Base-by-base conservation (phyloP, 2,329 filamentous ascomycete genomes). In the Balansia obtecta region DNA sequence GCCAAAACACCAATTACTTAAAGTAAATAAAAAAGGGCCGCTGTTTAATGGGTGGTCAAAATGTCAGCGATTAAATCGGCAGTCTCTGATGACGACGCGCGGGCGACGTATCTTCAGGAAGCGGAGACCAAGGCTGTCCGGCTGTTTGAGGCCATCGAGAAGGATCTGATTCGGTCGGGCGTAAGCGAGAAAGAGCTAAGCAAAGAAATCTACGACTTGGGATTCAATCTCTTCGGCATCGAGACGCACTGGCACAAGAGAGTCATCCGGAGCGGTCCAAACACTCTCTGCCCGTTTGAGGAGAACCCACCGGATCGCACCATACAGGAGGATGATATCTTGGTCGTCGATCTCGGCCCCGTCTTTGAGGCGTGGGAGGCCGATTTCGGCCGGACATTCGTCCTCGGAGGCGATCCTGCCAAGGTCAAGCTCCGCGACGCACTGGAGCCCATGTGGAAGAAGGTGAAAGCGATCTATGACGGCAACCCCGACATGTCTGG, bases 281-380 rank as follows among this genome's bases (percentile, higher is more conserved):
- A 77, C 57, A 76, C 73, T 0, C 54, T 76, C 4, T 53, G 59
- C 1, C 73, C 73, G 0, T 76, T 73, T 50, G 59, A 63, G 4
- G 73, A 74, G 2, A 75, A 75, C 55, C 72, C 73, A 0, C 71
- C 72, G 0, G 71, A 76, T 53, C 71, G 73, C 4, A 58, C 68
- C 33, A 69, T 77, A 45, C 55, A 70, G 52, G 56, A 60, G 2
- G 72, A 74, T 48, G 74, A 77, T 50, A 76, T 77, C 46, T 60
- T 77, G 2, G 68, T 73, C 50, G 68, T 77, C 34, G 74, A 77
- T 53, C 62, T 77, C 2, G 74, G 74, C 0, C 73, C 74, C 0
- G 72, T 76, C 0, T 75, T 77, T 50, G 73, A 75, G 47, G 65
- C 63, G 0, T 77, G 71, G 71, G 74, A 77, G 56, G 74, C 74